Base-by-base conservation (phyloP, 192 early-diverging fungal genomes). In the Irineochytrium annulatum region DNA sequence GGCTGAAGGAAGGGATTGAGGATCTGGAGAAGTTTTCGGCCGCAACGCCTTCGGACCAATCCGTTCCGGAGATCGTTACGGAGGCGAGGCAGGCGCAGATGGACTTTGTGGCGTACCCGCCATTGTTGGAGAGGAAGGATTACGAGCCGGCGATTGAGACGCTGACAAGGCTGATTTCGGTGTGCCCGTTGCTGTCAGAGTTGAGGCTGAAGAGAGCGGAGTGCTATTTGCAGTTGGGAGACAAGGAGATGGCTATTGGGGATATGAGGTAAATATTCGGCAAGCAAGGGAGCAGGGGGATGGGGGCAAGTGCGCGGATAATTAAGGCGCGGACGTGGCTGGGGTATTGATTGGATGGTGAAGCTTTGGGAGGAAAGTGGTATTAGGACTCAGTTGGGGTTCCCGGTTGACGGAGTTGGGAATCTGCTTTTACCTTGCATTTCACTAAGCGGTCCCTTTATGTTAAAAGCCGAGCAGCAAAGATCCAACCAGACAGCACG, bases 211-310 rank as follows among this genome's bases (percentile, higher is more conserved):
- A 83, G 6, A 74, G 93, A 27, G 90, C 88, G 29, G 70, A 90
- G 44, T 91, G 87, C 61, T 84, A 92, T 56, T 58, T 91, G 14
- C 73, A 74, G 2, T 71, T 74, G 24, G 86, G 86, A 33, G 89
- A 93, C 57, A 72, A 87, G n/a, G 91, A 91, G 60, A 89, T 89
- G 68, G 93, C 92, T 1, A 84, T 85, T 53, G 84, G 88, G 14
- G 94, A 97, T 69, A 75, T 85, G 19, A 75, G 80, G 77, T 75
- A 65, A 46, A 26, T 11, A 17, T 6, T 22, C 8, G 22, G 6
- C 46, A 49, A 6, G 11, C 37, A n/a, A 41, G n/a, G n/a, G n/a
- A n/a, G n/a, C n/a, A n/a, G n/a, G n/a, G n/a, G n/a, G n/a, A n/a
- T n/a, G n/a, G n/a, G n/a, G n/a, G n/a, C n/a, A n/a, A n/a, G n/a